Evolutionary conservation across 768 basidiomycete genomes (phyloP), one percentile per base, ranked within the genome.

Genomic region (Mycena metata): DNA sequence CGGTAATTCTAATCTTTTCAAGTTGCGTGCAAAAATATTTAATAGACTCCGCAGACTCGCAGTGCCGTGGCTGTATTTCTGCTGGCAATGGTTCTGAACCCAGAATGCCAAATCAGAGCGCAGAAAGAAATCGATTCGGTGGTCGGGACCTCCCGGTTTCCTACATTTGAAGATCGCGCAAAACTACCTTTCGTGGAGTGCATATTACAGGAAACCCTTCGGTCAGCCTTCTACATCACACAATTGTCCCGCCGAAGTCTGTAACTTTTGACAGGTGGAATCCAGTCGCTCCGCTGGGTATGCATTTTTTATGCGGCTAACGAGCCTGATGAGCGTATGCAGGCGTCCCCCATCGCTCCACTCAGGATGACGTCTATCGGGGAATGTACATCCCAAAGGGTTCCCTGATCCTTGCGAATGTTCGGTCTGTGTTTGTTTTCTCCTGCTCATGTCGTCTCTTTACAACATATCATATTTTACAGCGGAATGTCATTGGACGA

Each of bases 311-410:
- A 26, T 42, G 39, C 55, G 23, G 39, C 23, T 41, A 56, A 16
- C 41, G 23, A 42, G 23, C 23, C 55, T 56, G 55, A 23, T 55
- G 36, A 33, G 50, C 39, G 39, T 42, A 41, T 41, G 21, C 60
- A 77, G 80, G 74, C 42, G 51, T 82, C 13, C 79, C 79, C 2
- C 82, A 82, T 66, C 67, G 69, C 30, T 65, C 72, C 17, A 72
- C 69, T n/a, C 64, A 76, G 47, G 81, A 82, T 47, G 79, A 82
- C 67, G 64, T 74, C 1, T 80, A 82, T 69, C 64, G 76, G 6
- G 81, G 79, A 4, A 78, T 76, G 70, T 72, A 73, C 63, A 80
- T 83, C 49, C 79, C 81, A 5, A 78, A 79, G 55, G 78, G 78
- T 10, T 77, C 81, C 0, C 73, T 80, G 42, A 67, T 83, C 21